phyloP scores from a whole-genome alignment of 2,329 filamentous ascomycete genomes.

The Colletotrichum sansevieriae region DNA sequence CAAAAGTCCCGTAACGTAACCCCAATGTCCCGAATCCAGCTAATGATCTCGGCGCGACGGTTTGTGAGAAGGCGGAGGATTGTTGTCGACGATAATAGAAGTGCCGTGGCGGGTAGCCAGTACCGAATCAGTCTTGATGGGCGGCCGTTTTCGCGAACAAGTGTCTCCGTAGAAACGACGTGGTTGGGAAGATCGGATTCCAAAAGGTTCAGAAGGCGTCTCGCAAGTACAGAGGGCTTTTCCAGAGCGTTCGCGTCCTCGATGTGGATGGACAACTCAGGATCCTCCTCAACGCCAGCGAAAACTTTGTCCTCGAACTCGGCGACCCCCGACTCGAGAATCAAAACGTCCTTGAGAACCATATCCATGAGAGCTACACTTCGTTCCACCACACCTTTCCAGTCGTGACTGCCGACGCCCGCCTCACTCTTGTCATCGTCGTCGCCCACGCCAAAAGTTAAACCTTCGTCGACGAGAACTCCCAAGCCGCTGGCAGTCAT shows the following conservation, averaged over 20 bases:
- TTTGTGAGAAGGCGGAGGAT: conserved; percentile 84
- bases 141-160: conserved; percentile 77
- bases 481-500: conserved; percentile 90
- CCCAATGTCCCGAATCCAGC: conserved; percentile 85
- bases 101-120: conserved; percentile 82
- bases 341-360: conserved; percentile 79
- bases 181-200: conserved; percentile 77
- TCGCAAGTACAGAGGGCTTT: conserved; percentile 72
- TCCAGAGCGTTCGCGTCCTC: conserved; percentile 59
- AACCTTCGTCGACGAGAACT: conserved; percentile 86
- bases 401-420: conserved; percentile 63
- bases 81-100: conserved; percentile 87
- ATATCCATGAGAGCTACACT: conserved; percentile 90
- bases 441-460: conserved; percentile 75
- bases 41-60: conserved; percentile 79
- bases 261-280: conserved; percentile 67
- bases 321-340: conserved; percentile 70
- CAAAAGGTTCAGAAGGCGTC: conserved; percentile 78
- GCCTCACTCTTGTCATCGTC: conserved; percentile 64
- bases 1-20: conserved; percentile 89
- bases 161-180: conserved; percentile 63
- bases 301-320: conserved; percentile 78
- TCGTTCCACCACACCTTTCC: conserved; percentile 81
- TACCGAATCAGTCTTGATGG: conserved; percentile 84
- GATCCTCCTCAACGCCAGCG: conserved; percentile 71